Conservation (phyloP, 805 yeast genomes). For the Hanseniaspora osmophila region DNA sequence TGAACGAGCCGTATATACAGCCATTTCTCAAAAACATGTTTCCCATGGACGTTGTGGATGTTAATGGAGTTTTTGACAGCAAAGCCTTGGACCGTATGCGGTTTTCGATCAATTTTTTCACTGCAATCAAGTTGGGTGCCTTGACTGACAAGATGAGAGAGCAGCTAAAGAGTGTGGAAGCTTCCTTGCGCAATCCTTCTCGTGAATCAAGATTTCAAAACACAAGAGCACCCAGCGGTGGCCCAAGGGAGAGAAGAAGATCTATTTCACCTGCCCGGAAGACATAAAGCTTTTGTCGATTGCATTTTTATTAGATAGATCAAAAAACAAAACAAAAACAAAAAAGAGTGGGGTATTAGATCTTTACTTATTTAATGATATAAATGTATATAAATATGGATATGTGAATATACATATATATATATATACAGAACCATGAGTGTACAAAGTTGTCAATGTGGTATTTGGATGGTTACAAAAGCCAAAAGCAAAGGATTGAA, state of each 20-base stretch:
- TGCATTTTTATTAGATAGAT: no score
- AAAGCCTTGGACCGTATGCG: constrained; percentile 27
- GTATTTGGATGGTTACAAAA: no score
- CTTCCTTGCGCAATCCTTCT: not conserved
- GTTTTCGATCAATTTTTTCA: constrained; percentile 79
- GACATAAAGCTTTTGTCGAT: no score
- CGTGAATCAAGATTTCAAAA: not conserved
- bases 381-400: no score
- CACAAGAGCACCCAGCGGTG: no score
- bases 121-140: constrained; percentile 80
- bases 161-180: constrained; percentile 6
- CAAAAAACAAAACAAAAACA: constrained; percentile 2
- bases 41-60: constrained; percentile 32
- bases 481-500: no score
- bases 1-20: constrained; percentile 35
- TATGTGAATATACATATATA: no score
- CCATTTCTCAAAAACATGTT: constrained; percentile 45
- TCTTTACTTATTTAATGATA: constrained; percentile 3
- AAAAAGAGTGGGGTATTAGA: no score
- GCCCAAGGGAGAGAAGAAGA: constrained; percentile 12
- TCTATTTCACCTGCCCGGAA: constrained; percentile 13
- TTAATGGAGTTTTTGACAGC: no score
- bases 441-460: no score
- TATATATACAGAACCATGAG: no score
- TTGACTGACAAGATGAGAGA: constrained; percentile 73